These are phyloP conservation scores for Tolypocladium sp. DNA, from an alignment of 2,329 filamentous ascomycete species.

Conservation along the genomic window DNA sequence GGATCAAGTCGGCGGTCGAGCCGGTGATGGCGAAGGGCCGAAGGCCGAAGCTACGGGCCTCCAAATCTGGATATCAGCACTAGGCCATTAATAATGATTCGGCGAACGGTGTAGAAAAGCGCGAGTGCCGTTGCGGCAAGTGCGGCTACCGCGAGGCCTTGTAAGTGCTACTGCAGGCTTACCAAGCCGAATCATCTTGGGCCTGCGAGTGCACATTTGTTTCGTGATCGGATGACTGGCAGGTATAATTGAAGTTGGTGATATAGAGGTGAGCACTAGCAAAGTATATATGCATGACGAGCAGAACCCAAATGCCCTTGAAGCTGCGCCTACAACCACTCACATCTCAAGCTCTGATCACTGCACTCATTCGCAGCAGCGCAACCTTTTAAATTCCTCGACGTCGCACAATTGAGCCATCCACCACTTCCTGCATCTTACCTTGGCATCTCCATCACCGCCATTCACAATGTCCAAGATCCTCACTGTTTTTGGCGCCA, in stretches of 20 bases:
- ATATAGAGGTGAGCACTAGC: not conserved
- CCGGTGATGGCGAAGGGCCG: not conserved
- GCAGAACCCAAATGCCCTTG: not conserved
- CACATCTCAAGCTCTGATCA: not conserved
- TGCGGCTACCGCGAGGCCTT: not conserved
- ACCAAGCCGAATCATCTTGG: not conserved
- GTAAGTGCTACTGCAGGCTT: not conserved
- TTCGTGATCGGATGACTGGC: not conserved
- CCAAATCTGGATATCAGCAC: not conserved
- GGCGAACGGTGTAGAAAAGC: not conserved
- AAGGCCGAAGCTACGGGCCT: not conserved
- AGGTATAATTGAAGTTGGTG: not conserved
- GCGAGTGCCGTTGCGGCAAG: not conserved
- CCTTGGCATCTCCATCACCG: not conserved
- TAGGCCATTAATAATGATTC: not conserved
- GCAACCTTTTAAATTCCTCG: not conserved
- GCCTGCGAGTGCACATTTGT: not conserved
- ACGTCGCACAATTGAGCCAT: not conserved
- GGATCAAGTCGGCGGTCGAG: not conserved
- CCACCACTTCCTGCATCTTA: not conserved
- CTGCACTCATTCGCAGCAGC: not conserved
- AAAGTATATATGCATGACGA: not conserved
- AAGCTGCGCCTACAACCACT: too few species aligned
- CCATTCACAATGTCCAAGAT: constrained; percentile 24
- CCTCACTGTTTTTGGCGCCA: constrained; percentile 37